These are phyloP conservation scores for Wallemia hederae DNA, from an alignment of 1,284 basidiomycete species.

Conservation along the genomic window DNA sequence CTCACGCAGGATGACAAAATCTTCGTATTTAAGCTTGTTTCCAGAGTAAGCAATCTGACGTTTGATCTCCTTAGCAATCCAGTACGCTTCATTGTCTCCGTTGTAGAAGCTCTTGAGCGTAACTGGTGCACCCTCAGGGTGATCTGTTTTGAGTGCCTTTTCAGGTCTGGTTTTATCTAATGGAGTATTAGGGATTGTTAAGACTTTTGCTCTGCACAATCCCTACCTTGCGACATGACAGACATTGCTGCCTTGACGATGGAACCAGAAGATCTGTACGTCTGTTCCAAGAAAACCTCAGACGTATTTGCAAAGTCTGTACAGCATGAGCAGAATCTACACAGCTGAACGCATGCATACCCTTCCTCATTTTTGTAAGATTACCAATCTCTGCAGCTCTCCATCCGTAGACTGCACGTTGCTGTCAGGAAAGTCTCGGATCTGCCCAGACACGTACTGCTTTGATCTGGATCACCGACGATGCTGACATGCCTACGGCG, in stretches of 20 bases:
- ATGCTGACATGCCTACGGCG: constrained; percentile 34
- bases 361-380: constrained; percentile 40
- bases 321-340: background rate
- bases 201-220: background rate
- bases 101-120: constrained; percentile 19
- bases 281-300: constrained; percentile 53
- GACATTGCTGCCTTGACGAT: constrained; percentile 47
- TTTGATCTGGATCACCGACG: constrained; percentile 80
- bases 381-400: constrained; percentile 54
- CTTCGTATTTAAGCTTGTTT: constrained; percentile 37
- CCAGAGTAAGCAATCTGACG: constrained; percentile 42
- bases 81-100: constrained; percentile 27
- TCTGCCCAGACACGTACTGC: constrained; percentile 17
- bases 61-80: constrained; percentile 53
- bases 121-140: constrained; percentile 28
- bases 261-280: constrained; percentile 54
- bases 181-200: background rate
- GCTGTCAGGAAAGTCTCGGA: background rate
- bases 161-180: constrained; percentile 23
- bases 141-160: constrained; percentile 44
- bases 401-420: constrained; percentile 51
- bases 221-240: constrained; percentile 46
- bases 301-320: constrained; percentile 34
- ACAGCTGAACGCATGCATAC: constrained; percentile 15
- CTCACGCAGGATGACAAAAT: constrained; percentile 51